Evolutionary conservation across 495 filamentous ascomycete species (phyloP), one percentile per base, ranked within the genome.

Genomic region (Podospora pseudocomata): DNA sequence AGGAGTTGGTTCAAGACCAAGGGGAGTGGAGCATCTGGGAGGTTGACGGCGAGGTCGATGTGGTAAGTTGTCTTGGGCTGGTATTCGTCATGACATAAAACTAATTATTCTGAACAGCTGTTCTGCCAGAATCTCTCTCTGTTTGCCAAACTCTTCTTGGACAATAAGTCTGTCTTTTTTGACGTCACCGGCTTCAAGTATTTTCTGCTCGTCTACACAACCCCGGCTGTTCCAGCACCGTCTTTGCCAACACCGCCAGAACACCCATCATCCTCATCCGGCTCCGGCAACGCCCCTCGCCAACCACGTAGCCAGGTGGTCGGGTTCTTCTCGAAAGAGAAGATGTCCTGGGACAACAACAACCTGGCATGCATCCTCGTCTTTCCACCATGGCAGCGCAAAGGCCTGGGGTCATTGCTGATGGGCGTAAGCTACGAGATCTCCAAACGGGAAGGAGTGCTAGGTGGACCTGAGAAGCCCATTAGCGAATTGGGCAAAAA

Each of bases 241-340:
- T 20, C 55, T 7, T 26, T 58, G n/a, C 23, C 23, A 20, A 20
- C 55, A 19, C 81, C 74, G 68, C 49, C 80, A 6, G 63, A 79
- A 1, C 73, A 79, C 68, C 74, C 70, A 4, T 19, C 55, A 27
- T 23, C 23, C 23, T 30, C 61, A 39, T 68, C 63, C 4, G 27
- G 64, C 16, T 60, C 63, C 63, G 60, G 60, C 34, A 55, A 69
- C 20, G 65, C 39, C 15, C 5, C 55, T 13, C n/a, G 5, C 55
- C 53, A 60, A 4, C 76, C 72, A 4, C 76, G 76, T 23, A 72
- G 75, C 54, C 87, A 88, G 61, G 89, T 97, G 34, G 86, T 97
- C 7, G 95, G 96, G 63, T 99, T 97, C 86, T 99, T 97, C 84
- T 94, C 91, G 26, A 98, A 98, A 75, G 95, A 99, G 80, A 98